These are phyloP conservation scores for Gossypium anomalum DNA, from an alignment of 345 rosid species.

Conservation along the genomic window DNA sequence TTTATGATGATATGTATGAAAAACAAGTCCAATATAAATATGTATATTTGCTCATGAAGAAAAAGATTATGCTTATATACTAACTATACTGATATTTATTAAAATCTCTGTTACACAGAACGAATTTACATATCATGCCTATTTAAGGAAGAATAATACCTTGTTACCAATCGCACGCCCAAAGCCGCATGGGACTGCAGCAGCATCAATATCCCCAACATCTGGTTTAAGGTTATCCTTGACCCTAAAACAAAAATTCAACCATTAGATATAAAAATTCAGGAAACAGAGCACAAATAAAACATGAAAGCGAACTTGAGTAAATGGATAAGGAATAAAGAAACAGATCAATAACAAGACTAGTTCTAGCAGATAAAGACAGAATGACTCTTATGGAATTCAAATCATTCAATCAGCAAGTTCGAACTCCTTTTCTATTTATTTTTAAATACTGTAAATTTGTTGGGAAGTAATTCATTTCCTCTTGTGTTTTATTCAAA, in stretches of 20 bases:
- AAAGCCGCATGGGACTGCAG: slow-evolving; percentile 85
- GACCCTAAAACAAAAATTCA: slow-evolving; percentile 46
- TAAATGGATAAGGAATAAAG: not conserved
- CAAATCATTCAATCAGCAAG: slow-evolving; percentile 1
- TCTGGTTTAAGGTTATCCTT: slow-evolving; percentile 50
- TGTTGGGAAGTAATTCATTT: not conserved
- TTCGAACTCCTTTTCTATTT: not conserved
- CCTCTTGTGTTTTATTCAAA: not conserved
- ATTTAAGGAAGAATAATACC: slow-evolving; percentile 31
- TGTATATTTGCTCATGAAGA: not conserved
- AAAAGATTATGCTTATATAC: not conserved
- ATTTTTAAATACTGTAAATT: not conserved
- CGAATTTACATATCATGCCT: not conserved
- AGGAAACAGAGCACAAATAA: slow-evolving; percentile 2
- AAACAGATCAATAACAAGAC: not conserved
- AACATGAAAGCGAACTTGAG: not conserved
- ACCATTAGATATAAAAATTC: slow-evolving; percentile 9
- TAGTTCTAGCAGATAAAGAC: not conserved
- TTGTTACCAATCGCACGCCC: slow-evolving; percentile 86
- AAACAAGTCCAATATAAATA: not conserved
- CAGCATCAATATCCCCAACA: slow-evolving; percentile 80
- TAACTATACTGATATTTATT: not conserved
- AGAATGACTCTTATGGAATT: not conserved
- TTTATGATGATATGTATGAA: not conserved
- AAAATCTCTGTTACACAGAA: not conserved